Base-by-base conservation (phyloP, 768 basidiomycete genomes). In the Leucocoprinus leucothites region DNA sequence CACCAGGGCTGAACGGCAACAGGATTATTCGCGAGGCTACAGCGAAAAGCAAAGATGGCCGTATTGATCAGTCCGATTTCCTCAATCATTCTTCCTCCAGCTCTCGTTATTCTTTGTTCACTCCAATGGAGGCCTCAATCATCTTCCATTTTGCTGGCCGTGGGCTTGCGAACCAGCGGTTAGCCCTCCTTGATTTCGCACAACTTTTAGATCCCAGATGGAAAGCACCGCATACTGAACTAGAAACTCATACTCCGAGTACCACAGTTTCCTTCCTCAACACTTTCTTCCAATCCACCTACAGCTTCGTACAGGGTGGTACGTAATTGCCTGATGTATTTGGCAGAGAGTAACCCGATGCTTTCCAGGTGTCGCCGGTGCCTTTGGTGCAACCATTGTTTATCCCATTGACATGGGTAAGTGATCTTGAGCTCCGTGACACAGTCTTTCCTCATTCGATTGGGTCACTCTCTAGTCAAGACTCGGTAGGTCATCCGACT, bases 51-150 rank as follows among this genome's bases (percentile, higher is more conserved):
- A 95, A 91, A 68, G 97, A 99, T 64, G 96, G 96, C 4, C 88
- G 94, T 49, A 98, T 99, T 74, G 89, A 93, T 69, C 86, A 94
- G 66, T 82, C 85, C n/a, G 97, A 98, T 70, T 98, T 99, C 72
- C 79, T 96, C 56, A 89, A 98, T 68, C 77, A 97, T 67, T 83
- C 94, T 13, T 86, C 90, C 24, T 81, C 86, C 34, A 87, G 78
- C 61, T 92, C 95, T 61, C 89, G 96, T 35, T 98, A 98, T 69
- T 89, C 92, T 36, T 81, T 96, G 50, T 98, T 98, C 70, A 95
- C 94, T 0, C 96, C 96, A 3, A 96, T 98, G 91, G 96, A 98
- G 70, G 93, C 90, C n/a, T 84, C 89, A 51, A 97, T 98, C 64
- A 86, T 99, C 64, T 99, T 98, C 75, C 96, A 99, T 70, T 98